A percentile compares a stretch with the other conserved stretches of the same genome.
These are phyloP conservation scores for Epithemia pelagica DNA, from an alignment of 108 stramenopile genomes.

Conservation along the genomic window DNA sequence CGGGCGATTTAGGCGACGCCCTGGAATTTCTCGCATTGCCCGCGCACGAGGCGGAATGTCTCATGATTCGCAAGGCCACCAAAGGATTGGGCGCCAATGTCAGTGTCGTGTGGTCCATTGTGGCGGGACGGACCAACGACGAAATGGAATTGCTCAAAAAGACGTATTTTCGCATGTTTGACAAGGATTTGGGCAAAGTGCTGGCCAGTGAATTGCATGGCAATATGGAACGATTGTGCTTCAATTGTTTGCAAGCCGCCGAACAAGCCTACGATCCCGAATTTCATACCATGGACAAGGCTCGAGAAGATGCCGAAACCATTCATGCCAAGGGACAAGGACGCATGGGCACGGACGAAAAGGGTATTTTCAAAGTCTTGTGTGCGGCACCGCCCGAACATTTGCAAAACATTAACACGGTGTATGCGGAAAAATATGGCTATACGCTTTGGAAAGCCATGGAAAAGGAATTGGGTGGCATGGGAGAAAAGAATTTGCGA, in stretches of 20 bases:
- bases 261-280: constrained; percentile 53
- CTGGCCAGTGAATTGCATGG: constrained; percentile 39
- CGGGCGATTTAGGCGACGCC: constrained; percentile 43
- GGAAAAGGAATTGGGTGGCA: constrained; percentile 52
- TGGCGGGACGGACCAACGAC: constrained; percentile 50
- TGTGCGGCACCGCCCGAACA: constrained; percentile 30
- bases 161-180: constrained; percentile 45
- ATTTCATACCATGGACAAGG: constrained; percentile 45
- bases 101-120: constrained; percentile 32
- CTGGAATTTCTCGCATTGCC: constrained; percentile 39
- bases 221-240: constrained; percentile 28
- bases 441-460: constrained; percentile 44
- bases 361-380: constrained; percentile 31
- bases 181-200: constrained; percentile 37
- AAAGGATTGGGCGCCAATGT: constrained; percentile 47
- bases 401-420: constrained; percentile 22
- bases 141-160: constrained; percentile 60
- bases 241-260: constrained; percentile 42
- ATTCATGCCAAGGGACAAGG: constrained; percentile 47
- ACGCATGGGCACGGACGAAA: constrained; percentile 49
- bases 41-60: constrained; percentile 41
- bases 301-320: constrained; percentile 35
- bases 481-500: constrained; percentile 14
- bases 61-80: constrained; percentile 44
- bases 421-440: constrained; percentile 46